phyloP scores from a whole-genome alignment of 2,329 filamentous ascomycete species.

The Xylariaceae sp. region DNA sequence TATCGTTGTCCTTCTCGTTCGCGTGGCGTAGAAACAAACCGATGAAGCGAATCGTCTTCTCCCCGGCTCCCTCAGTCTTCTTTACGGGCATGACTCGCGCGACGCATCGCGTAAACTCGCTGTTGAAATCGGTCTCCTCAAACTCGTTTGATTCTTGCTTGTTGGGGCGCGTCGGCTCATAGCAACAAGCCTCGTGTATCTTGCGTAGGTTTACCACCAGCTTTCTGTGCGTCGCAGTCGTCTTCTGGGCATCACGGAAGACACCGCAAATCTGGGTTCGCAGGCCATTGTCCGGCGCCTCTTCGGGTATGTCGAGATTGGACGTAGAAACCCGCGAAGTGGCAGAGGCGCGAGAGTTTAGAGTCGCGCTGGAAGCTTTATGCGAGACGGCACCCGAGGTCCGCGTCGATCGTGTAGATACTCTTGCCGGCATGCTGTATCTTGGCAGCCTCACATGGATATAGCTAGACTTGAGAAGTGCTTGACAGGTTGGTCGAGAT shows the following conservation, averaged over 20 bases:
- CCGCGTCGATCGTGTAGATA: conserved; percentile 38
- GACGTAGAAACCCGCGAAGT: conserved; percentile 40
- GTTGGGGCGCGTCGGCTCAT: conserved; percentile 48
- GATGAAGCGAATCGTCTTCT: conserved; percentile 77
- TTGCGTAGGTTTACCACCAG: conserved; percentile 81
- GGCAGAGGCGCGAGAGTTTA: conserved; percentile 35
- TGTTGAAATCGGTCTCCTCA: conserved; percentile 79
- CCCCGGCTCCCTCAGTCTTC: conserved; percentile 84
- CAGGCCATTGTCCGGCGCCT: conserved; percentile 62
- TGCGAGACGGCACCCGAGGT: conserved; percentile 34
- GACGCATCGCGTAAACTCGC: conserved; percentile 76
- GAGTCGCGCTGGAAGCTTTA: conserved; percentile 30
- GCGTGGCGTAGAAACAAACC: conserved; percentile 76
- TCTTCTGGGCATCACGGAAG: conserved; percentile 78
- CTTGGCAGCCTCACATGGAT: not conserved
- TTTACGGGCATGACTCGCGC: conserved; percentile 77
- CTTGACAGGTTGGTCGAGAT: no score
- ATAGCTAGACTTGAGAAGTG: no score
- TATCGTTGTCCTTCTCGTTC: conserved; percentile 62
- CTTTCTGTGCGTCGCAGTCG: conserved; percentile 84
- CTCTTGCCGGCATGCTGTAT: conserved; percentile 41
- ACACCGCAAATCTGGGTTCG: conserved; percentile 66
- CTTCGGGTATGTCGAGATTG: conserved; percentile 53
- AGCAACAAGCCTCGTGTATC: conserved; percentile 78
- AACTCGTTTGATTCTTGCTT: conserved; percentile 56